These are phyloP conservation scores for Sporisorium exsertum DNA, from an alignment of 1,284 basidiomycete genomes.

Conservation along the genomic window DNA sequence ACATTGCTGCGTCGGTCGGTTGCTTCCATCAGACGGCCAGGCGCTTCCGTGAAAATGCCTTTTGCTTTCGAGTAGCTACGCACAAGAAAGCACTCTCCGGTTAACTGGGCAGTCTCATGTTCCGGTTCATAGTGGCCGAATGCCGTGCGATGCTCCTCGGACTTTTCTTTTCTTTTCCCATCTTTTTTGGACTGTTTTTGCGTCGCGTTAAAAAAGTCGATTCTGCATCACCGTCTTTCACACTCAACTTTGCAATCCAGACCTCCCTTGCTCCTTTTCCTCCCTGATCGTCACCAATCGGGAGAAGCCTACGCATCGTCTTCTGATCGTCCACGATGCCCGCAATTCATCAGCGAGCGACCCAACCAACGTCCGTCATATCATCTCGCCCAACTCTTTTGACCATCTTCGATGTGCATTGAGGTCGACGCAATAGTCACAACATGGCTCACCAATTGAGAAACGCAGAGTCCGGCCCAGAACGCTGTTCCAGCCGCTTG, in stretches of 20 bases:
- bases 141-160: background rate
- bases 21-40: background rate
- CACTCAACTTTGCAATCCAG: background rate
- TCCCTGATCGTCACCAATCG: background rate
- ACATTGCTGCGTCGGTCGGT: background rate
- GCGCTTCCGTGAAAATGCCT: background rate
- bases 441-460: background rate
- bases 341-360: background rate
- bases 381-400: background rate
- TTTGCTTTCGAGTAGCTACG: background rate
- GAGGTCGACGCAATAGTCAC: background rate
- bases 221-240: background rate
- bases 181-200: too few relatives aligned
- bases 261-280: background rate
- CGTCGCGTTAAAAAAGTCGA: conserved; percentile 1
- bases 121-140: background rate
- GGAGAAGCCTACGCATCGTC: background rate
- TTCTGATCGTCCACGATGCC: background rate
- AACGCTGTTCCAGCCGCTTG: background rate
- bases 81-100: background rate
- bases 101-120: background rate
- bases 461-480: background rate
- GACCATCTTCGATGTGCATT: background rate
- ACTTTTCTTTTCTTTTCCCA: background rate
- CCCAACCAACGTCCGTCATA: background rate